Percentiles rank a stretch among this genome's conserved stretches.
Evolutionary conservation across 495 filamentous ascomycete species (phyloP).

Genomic region (Tuber borchii): DNA sequence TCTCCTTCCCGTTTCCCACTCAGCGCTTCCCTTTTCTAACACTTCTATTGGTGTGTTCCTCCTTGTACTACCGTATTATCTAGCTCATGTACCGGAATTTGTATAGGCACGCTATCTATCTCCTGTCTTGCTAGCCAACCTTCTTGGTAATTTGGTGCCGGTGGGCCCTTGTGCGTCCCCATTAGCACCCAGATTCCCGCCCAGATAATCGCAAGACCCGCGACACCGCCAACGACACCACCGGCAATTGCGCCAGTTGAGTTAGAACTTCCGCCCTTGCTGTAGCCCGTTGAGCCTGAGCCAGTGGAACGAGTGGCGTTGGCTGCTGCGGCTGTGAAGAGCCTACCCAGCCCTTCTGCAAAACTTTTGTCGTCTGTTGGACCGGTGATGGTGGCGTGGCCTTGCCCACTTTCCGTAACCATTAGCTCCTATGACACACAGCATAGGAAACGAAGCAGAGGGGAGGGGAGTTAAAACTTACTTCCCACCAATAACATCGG

Average conservation of each 20-base stretch:
- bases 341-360: not conserved
- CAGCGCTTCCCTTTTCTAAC: not conserved
- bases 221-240: slow-evolving; percentile 38
- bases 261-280: slow-evolving; percentile 7
- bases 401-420: slow-evolving; percentile 11
- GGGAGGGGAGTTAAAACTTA: slow-evolving; percentile 6
- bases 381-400: slow-evolving; percentile 3
- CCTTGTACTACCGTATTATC: not conserved
- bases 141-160: not conserved
- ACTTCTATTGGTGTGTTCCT: not conserved
- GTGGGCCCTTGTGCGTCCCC: not conserved
- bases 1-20: not conserved
- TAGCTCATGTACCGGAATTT: not conserved
- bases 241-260: slow-evolving; percentile 36
- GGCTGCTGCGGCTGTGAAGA: slow-evolving; percentile 10
- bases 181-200: slow-evolving; percentile 9
- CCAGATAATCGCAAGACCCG: slow-evolving; percentile 18
- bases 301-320: not conserved
- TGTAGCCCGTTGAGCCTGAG: not conserved
- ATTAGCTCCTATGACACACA: not conserved
- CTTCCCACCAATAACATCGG: slow-evolving; percentile 19
- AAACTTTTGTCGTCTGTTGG: slow-evolving; percentile 12
- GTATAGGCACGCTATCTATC: not conserved
- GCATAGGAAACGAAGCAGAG: not conserved
- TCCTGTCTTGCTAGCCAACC: not conserved